Evolutionary conservation across 2,329 filamentous ascomycete genomes (phyloP), one percentile per base, ranked within the genome.

Genomic region (Celoporthe dispersa): DNA sequence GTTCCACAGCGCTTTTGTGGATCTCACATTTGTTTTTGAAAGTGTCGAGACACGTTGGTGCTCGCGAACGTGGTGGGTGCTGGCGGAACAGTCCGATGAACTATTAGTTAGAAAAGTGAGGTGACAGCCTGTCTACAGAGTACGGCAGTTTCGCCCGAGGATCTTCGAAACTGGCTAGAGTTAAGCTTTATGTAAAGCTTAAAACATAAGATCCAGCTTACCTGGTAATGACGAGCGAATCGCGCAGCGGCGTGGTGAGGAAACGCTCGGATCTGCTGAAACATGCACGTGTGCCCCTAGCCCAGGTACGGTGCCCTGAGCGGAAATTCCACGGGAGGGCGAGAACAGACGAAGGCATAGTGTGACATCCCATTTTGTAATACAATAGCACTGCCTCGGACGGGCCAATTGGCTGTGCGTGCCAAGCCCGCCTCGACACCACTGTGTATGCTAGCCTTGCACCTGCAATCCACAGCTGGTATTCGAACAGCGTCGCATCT

Each of bases 281-380:
- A 37, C 33, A 14, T 19, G 31, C 57, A 60, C 14, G 57, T 60
- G 28, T 35, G 19, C 57, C 33, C 57, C 57, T 60, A 19, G 57
- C 28, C 53, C 14, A 31, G 19, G 8, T 37, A 3, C 25, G 1
- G 55, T 37, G 57, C 31, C 14, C 53, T 14, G 14, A 55, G 51
- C 25, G 25, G n/a, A 55, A 55, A 55, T 55, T 57, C n/a, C 53
- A 14, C 28, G 12, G 4, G 11, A 31, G 25, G 51, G 25, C n/a
- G 51, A 55, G 28, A 57, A 57, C 25, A 31, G 53, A 31, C 53
- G 25, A 57, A 57, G 53, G 28, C 28, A 12, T 59, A 59, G 55
- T 66, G 64, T 59, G 53, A 66, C 64, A 53, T 66, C 64, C n/a
- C 53, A 59, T 66, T 8, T 66, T 44, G 64, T n/a, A 48, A 48